Base-by-base conservation (phyloP, 306 rosid genomes). In the Cicer arietinum region DNA sequence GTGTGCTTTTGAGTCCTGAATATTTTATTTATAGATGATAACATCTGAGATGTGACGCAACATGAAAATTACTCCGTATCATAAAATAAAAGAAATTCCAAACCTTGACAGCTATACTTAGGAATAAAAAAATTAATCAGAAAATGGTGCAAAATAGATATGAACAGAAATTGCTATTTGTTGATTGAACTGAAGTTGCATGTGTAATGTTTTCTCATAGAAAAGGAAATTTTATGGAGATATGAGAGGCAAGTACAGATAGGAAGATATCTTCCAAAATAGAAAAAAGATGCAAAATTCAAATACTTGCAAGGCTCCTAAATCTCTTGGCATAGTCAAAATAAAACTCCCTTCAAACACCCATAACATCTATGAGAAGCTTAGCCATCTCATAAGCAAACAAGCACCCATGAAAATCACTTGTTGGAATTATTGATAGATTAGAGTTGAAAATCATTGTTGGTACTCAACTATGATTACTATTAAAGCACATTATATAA, bases 1-100 rank as follows among this genome's bases (percentile, higher is more conserved):
- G 20, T 73, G 48, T 62, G 43, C 67, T 53, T 84, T 60, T 75
- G 51, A 46, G 86, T 30, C 65, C 37, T 7, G 41, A 53, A 25
- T 62, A 18, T 64, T 47, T 40, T 76, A 73, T 22, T 47, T 71
- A 44, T 76, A 10, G 22, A 50, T 76, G 30, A 59, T 77, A 69
- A 70, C 67, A 22, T 72, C 56, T 60, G 59, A 59, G 64, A 50
- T 69, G 37, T 48, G 30, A 25, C 61, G 47, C 25, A 74, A 16
- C 30, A 7, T 51, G 58, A 40, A 60, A 78, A 60, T 73, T 25
- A 59, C 69, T 52, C 58, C 6, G 46, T 71, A 41, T 70, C 72
- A 52, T 52, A 43, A 16, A 6, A 43, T 11, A 59, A 41, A 13
- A 43, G 37, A 52, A 6, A 17, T 1, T 76, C 17, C 41, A 59